Evolutionary conservation across 1,284 basidiomycete genomes (phyloP).

Genomic region (Trichosporon sp.): DNA sequence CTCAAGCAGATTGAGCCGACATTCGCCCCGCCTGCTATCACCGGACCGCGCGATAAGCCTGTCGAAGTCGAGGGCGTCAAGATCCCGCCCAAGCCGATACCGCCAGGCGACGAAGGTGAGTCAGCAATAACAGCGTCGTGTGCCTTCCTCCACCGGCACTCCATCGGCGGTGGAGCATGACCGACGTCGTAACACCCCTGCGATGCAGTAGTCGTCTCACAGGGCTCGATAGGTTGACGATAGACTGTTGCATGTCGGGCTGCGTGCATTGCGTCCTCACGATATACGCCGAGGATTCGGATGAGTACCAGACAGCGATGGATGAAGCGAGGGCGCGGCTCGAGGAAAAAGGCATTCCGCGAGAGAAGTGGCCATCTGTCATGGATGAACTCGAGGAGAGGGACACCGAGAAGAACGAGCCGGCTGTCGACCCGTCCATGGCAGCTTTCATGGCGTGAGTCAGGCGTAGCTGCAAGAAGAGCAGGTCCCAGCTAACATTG

Average conservation of each 20-base stretch:
- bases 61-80: constrained; percentile 30
- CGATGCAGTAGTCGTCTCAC: not conserved
- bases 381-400: constrained; percentile 23
- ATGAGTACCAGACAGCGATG: constrained; percentile 60
- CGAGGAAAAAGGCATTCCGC: constrained; percentile 52
- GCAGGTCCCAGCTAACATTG: constrained; percentile 14
- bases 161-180: not conserved
- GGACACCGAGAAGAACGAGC: not conserved
- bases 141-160: not conserved
- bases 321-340: constrained; percentile 55
- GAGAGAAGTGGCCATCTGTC: constrained; percentile 61
- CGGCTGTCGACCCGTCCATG: constrained; percentile 13
- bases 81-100: constrained; percentile 35
- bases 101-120: constrained; percentile 42
- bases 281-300: constrained; percentile 69
- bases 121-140: not conserved
- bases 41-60: constrained; percentile 17
- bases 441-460: constrained; percentile 22
- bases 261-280: constrained; percentile 85
- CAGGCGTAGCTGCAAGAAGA: constrained; percentile 25
- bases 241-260: constrained; percentile 88
- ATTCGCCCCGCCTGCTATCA: not conserved
- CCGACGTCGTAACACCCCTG: not conserved
- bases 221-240: not conserved
- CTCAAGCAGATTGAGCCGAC: not conserved